Base-by-base conservation (phyloP, 768 basidiomycete species). In the Hygrophoropsis aurantiaca region DNA sequence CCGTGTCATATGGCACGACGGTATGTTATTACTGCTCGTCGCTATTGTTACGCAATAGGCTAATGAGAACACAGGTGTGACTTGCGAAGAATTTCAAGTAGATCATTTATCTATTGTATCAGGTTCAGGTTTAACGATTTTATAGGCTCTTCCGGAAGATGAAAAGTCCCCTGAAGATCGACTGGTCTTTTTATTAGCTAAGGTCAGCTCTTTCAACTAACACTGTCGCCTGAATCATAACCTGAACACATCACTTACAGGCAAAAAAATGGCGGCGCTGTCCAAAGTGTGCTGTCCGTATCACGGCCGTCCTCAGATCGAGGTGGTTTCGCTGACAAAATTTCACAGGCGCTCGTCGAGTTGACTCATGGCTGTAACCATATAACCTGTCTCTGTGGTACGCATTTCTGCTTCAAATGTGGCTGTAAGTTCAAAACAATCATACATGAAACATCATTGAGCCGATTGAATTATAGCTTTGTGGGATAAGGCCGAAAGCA, bases 401-500 rank as follows among this genome's bases (percentile, higher is more conserved):
- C 65, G 20, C 61, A 73, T 47, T 74, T 74, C 50, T 73, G 73
- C 52, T 72, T 69, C 56, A 66, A 64, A 52, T 71, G 70, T 43
- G 70, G 67, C n/a, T 60, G 71, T 70, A 34, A 43, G 67, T 58
- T 2, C 16, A 40, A 21, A 20, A 27, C 16, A 10, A 25, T 34
- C 25, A 7, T 10, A 13, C 13, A 18, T 30, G n/a, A 33, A n/a
- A 19, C n/a, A 19, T 8, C 1, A 11, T 10, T 18, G 19, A 9
- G 16, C 40, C 16, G 21, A 15, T 34, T n/a, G n/a, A n/a, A n/a
- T n/a, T n/a, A 34, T 32, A 47, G 46, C 39, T 9, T 40, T 34
- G 18, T 47, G 46, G 46, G 39, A 47, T 47, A 49, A 43, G 53
- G 49, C 56, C 9, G 11, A 30, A 18, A 11, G 60, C 2, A 44